A percentile compares a stretch with the other conserved stretches of the same genome.
phyloP scores from a whole-genome alignment of 306 rosid genomes.

The Medicago truncatula region MtrunA17r5.0-ANR NC_053047.1:6527501-6528000 shows the following conservation, averaged over 20 bases:
- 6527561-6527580: background rate
- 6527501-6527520: background rate
- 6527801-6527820: background rate
- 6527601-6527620: background rate
- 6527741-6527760: background rate
- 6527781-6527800: conserved; percentile 13
- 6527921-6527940: background rate
- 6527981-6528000: conserved; percentile 33
- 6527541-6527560: background rate
- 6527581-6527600: background rate
- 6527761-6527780: conserved; percentile 4
- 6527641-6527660: background rate
- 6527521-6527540: background rate
- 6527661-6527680: background rate
- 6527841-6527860: background rate
- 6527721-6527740: conserved; percentile 25
- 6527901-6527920: background rate
- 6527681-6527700: background rate
- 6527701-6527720: conserved; percentile 4
- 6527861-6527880: conserved; percentile 18
- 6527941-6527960: conserved; percentile 16
- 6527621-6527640: background rate
- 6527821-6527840: conserved; percentile 10
- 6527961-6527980: conserved; percentile 31
- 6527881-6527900: conserved; percentile 18